Evolutionary conservation across 169 alveolate genomes (phyloP), one percentile per base, ranked within the genome.

Genomic region (Eimeria acervulina): DNA sequence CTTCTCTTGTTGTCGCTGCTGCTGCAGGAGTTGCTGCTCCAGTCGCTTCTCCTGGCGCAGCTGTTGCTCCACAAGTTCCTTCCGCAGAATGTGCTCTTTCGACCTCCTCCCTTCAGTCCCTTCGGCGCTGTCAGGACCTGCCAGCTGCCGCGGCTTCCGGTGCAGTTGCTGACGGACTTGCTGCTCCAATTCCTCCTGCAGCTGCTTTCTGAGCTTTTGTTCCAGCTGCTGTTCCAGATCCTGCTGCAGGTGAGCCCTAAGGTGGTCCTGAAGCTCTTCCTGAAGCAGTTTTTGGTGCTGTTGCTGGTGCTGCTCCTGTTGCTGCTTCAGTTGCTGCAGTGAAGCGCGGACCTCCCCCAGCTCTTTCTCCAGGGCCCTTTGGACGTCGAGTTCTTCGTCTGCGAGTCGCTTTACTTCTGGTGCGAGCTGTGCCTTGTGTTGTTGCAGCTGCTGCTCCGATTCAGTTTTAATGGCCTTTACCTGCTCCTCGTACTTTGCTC

Each of bases 1-100:
- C 59, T 85, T 42, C 31, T 85, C 80, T 51, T 85, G 93, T 28
- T 55, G 93, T 21, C 66, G 52, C 38, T 85, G 93, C 59, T 85
- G 93, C 63, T 85, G 40, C 78, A 51, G 36, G 15, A 81, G 70
- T 31, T 44, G 93, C 93, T 85, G 80, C 93, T 42, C 61, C 93
- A 85, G 78, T 63, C 68, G 61, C 80, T 85, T 40, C 55, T 59
- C 51, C 93, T 59, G 93, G 19, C 28, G 40, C 74, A 42, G 52
- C 91, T 83, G 91, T 74, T 83, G 72, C 91, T 85, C 52, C 93
- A 76, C 38, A 38, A 38, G 87, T 26, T 21, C 40, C 44, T 76
- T 59, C 63, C 28, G 61, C 59, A 76, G 59, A 59, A 8, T 33
- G 13, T 76, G 40, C 59, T 76, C 87, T 42, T 40, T n/a, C 36